These are phyloP conservation scores for Phytopythium sindhum DNA, from an alignment of 352 stramenopile genomes.

Conservation along the genomic window DNA sequence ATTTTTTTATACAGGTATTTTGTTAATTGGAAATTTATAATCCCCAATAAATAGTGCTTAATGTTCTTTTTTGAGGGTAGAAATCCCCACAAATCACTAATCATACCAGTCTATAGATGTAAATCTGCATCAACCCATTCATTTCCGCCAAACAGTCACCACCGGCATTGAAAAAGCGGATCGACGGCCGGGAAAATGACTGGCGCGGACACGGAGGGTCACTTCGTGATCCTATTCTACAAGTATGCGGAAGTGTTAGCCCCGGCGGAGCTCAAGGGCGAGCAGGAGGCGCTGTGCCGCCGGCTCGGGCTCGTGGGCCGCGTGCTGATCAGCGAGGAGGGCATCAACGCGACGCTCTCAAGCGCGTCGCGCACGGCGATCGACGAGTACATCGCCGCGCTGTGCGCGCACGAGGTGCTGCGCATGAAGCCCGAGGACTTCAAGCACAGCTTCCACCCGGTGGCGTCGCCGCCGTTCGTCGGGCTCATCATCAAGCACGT, in stretches of 20 bases:
- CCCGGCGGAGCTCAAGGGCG: slow-evolving; percentile 33
- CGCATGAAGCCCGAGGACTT: slow-evolving; percentile 66
- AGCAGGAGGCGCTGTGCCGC: slow-evolving; percentile 53
- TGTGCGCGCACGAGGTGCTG: slow-evolving; percentile 49
- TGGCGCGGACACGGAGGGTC: slow-evolving; percentile 15
- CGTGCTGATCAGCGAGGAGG: slow-evolving; percentile 77
- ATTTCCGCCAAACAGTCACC: slow-evolving; percentile 1
- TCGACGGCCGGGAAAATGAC: slow-evolving; percentile 3
- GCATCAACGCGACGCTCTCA: slow-evolving; percentile 81
- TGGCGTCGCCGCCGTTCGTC: slow-evolving; percentile 40
- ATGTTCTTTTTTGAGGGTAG: not conserved
- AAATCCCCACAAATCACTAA: not conserved
- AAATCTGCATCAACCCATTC: slow-evolving; percentile 8
- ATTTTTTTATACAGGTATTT: not conserved
- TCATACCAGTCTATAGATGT: not conserved
- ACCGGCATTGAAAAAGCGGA: not conserved
- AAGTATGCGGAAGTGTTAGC: slow-evolving; percentile 58
- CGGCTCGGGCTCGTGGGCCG: slow-evolving; percentile 57
- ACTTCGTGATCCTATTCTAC: slow-evolving; percentile 74
- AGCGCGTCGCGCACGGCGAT: slow-evolving; percentile 35
- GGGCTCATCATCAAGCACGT: slow-evolving; percentile 73
- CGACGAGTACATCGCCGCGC: slow-evolving; percentile 63
- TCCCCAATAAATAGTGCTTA: not conserved
- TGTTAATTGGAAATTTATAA: not conserved
- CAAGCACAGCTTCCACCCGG: slow-evolving; percentile 57